Percentiles rank a stretch among this genome's conserved stretches.
These are phyloP conservation scores for Nowakowskiella sp. DNA, from an alignment of 192 early-diverging fungal genomes.

Conservation along the genomic window DNA sequence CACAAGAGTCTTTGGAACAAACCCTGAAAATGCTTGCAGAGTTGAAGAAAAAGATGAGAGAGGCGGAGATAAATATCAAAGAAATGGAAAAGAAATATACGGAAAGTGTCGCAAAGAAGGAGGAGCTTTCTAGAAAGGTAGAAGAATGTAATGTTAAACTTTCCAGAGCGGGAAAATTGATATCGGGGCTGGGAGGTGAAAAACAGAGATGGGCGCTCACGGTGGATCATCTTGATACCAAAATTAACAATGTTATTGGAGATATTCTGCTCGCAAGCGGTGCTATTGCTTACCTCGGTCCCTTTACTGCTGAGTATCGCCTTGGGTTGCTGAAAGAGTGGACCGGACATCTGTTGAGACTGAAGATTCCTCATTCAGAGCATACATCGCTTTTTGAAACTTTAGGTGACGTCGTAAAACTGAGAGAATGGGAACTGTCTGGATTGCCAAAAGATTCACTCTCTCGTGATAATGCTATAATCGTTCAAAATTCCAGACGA, in stretches of 20 bases:
- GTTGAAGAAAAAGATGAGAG: slow-evolving; percentile 50
- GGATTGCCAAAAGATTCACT: slow-evolving; percentile 52
- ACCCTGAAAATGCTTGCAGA: slow-evolving; percentile 49
- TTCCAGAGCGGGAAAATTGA: slow-evolving; percentile 48
- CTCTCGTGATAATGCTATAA: slow-evolving; percentile 51
- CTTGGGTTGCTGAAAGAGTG: slow-evolving; percentile 37
- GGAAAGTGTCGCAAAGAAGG: slow-evolving; percentile 54
- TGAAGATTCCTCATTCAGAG: slow-evolving; percentile 58
- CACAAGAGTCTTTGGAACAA: slow-evolving; percentile 46
- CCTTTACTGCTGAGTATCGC: slow-evolving; percentile 52
- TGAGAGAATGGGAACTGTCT: slow-evolving; percentile 49
- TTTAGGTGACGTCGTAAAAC: slow-evolving; percentile 51
- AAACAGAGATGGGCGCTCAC: slow-evolving; percentile 52
- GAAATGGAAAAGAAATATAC: slow-evolving; percentile 55
- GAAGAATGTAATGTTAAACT: slow-evolving; percentile 53
- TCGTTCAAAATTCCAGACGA: slow-evolving; percentile 51
- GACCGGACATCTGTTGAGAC: slow-evolving; percentile 34
- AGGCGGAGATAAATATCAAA: slow-evolving; percentile 54
- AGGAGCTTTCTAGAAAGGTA: slow-evolving; percentile 52
- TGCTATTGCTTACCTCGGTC: slow-evolving; percentile 51
- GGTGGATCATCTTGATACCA: slow-evolving; percentile 46
- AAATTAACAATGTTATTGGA: slow-evolving; percentile 48
- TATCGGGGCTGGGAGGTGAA: slow-evolving; percentile 49
- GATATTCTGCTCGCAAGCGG: slow-evolving; percentile 50
- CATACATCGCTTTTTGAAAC: slow-evolving; percentile 41